A percentile compares a stretch with the other conserved stretches of the same genome.
Evolutionary conservation across 306 rosid species (phyloP).

Genomic region (Quercus aquifolioides): DNA sequence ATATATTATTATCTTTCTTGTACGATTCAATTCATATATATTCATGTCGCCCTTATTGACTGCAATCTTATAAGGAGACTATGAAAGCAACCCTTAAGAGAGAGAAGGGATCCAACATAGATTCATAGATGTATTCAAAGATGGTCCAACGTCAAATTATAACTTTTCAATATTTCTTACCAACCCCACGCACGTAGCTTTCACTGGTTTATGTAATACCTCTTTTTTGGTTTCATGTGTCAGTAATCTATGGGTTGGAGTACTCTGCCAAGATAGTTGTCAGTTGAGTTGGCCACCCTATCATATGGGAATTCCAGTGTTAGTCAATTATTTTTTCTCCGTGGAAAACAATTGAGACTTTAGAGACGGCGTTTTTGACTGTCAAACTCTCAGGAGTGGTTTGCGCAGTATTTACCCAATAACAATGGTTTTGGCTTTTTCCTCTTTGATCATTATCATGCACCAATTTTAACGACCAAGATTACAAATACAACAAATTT

Average conservation of each 20-base stretch:
- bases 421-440: not conserved
- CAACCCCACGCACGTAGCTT: not conserved
- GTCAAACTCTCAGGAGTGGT: not conserved
- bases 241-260: not conserved
- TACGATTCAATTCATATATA: not conserved
- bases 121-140: not conserved
- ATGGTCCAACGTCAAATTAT: not conserved
- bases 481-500: no score
- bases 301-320: no score
- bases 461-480: no score
- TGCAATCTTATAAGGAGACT: not conserved
- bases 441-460: no score
- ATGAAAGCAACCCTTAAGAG: not conserved
- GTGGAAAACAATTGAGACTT: not conserved
- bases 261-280: not conserved
- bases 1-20: not conserved
- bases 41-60: conserved; percentile 49
- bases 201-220: not conserved
- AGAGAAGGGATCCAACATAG: not conserved
- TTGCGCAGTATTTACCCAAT: not conserved
- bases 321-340: conserved; percentile 15
- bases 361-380: conserved; percentile 63
- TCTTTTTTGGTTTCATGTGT: not conserved
- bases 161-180: conserved; percentile 8
- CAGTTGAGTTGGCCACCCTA: no score